These are phyloP conservation scores for Geotrichum histeridarum DNA, from an alignment of 1,139 yeast species.

Conservation along the genomic window DNA sequence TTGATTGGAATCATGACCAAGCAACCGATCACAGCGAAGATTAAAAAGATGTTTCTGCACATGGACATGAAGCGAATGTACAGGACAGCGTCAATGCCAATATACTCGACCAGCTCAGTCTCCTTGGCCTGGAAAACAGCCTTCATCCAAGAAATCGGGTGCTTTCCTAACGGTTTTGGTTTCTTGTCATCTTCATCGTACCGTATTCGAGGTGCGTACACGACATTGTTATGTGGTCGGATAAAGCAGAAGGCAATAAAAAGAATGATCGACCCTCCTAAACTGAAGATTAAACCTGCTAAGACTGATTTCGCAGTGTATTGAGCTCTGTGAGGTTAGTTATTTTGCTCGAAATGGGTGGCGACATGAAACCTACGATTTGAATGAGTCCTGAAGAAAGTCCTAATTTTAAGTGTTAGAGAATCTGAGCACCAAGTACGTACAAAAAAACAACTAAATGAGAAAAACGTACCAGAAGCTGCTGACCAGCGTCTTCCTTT, in stretches of 20 bases:
- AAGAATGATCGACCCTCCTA: conserved; percentile 36
- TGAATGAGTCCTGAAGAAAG: conserved; percentile 17
- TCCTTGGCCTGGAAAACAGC: conserved; percentile 29
- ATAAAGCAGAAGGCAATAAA: conserved; percentile 33
- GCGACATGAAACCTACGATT: conserved; percentile 10
- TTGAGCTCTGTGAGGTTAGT: conserved; percentile 24
- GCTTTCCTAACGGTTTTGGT: conserved; percentile 21
- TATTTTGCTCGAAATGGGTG: neutral
- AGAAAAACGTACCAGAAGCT: conserved; percentile 12
- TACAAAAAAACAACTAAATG: neutral
- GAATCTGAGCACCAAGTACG: neutral
- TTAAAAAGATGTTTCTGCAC: conserved; percentile 35
- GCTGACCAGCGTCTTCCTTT: conserved; percentile 14
- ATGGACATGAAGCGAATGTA: conserved; percentile 35
- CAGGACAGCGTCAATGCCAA: conserved; percentile 40
- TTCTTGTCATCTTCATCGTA: conserved; percentile 25
- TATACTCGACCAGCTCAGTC: conserved; percentile 29
- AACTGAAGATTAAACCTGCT: conserved; percentile 36
- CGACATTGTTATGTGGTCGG: conserved; percentile 36
- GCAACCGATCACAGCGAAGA: conserved; percentile 36
- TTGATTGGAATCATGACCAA: conserved; percentile 40
- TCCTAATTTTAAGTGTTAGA: conserved; percentile 3
- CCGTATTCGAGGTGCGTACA: conserved; percentile 36
- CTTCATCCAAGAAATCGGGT: conserved; percentile 32
- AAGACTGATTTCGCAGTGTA: conserved; percentile 34